Evolutionary conservation across 2,329 filamentous ascomycete genomes (phyloP), one percentile per base, ranked within the genome.

Genomic region (Colletotrichum musicola): DNA sequence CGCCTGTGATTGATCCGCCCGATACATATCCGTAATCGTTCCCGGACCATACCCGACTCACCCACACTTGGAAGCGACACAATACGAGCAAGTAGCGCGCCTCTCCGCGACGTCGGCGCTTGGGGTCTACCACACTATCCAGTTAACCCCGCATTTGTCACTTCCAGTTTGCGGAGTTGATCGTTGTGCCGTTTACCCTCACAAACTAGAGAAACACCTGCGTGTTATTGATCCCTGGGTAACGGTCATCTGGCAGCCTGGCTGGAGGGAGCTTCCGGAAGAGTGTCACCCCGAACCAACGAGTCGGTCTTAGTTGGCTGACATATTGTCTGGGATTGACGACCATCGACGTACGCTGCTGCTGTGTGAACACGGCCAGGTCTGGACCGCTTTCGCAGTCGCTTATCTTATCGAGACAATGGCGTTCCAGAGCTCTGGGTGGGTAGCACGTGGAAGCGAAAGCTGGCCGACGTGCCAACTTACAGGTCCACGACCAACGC

Each of bases 351-450:
- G 16, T 4, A 42, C 13, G 40, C 13, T 42, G 16, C 30, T 35
- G 40, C 13, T 42, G 5, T 14, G 25, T n/a, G n/a, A 14, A 13
- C 18, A 42, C 44, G 22, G 54, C 35, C 51, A 18, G 44, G 40
- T 18, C 54, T 46, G 20, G 46, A 68, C 47, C 47, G 25, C 25
- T 14, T 20, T 25, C 6, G 18, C 14, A 44, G 20, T 14, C 10
- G n/a, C 44, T 58, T 58, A 59, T 64, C 64, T 68, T 54, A 64
- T 68, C 64, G 40, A 14, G 20, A 27, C 38, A 51, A 9, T n/a
- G 12, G 38, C 13, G 25, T 64, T 40, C 56, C 40, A 25, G 25
- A 58, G 7, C n/a, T 50, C 10, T 20, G 20, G 50, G 30, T 46
- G 16, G 53, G 30, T 46, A 20, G 46, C 59, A 64, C 50, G 53